These are phyloP conservation scores for Glebionis coronaria DNA, from an alignment of 129 eudicot genomes.

Conservation along the genomic window DNA sequence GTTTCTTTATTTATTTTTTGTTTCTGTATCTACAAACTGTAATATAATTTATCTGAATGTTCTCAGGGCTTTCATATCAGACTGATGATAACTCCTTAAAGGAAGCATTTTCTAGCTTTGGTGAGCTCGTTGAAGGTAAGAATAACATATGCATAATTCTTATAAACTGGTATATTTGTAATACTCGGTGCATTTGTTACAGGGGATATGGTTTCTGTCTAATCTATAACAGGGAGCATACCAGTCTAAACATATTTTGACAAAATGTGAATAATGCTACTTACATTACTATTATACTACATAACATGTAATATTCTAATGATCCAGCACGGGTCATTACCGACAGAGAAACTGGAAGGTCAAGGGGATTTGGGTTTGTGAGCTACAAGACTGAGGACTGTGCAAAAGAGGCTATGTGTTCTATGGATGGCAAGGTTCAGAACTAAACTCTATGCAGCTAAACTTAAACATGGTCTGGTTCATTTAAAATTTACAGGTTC, in stretches of 20 bases:
- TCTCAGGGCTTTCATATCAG: constrained; percentile 35
- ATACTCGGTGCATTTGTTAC: too few species aligned
- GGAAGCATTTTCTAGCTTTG: constrained; percentile 27
- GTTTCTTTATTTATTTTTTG: neutral
- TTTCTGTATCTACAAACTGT: neutral
- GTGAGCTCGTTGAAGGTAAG: constrained; percentile 49
- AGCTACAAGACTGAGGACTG: constrained; percentile 37
- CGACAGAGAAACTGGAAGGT: constrained; percentile 64
- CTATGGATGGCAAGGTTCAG: constrained; percentile 67
- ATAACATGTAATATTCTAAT: neutral
- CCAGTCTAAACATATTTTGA: too few species aligned
- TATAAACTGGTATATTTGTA: too few species aligned
- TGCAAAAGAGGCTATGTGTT: constrained; percentile 46
- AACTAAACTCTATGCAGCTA: neutral
- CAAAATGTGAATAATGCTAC: too few species aligned
- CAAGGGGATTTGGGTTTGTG: constrained; percentile 81
- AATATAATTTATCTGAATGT: neutral
- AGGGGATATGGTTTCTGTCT: too few species aligned
- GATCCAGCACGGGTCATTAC: constrained; percentile 49
- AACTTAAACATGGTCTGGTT: neutral
- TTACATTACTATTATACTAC: too few species aligned
- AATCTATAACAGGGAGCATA: too few species aligned
- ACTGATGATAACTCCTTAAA: constrained; percentile 24
- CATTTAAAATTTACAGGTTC: neutral
- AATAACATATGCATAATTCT: neutral